phyloP scores from a whole-genome alignment of 495 filamentous ascomycete species.

The Tirmania nivea region DNA sequence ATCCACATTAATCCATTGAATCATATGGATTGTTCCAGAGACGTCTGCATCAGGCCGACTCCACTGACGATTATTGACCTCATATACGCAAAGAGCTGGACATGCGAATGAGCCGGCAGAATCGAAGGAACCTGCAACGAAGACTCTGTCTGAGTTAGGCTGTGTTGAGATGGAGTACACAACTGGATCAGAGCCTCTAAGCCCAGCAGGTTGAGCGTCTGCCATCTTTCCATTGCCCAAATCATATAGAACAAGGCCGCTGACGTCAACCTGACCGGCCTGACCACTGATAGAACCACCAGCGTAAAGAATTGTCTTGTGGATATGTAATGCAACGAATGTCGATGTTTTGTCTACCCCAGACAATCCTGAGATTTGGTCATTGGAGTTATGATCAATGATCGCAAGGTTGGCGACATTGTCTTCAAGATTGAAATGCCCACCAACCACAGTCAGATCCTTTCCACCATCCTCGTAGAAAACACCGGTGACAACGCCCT shows the following conservation, averaged over 20 bases:
- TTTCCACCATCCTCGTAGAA: constrained; percentile 46
- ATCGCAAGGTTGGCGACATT: constrained; percentile 59
- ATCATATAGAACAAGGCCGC: constrained; percentile 63
- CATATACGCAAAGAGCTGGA: constrained; percentile 57
- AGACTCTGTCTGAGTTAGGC: constrained; percentile 48
- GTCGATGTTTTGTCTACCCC: constrained; percentile 49
- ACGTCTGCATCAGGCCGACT: constrained; percentile 45
- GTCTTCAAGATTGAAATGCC: constrained; percentile 56
- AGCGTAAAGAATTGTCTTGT: constrained; percentile 48
- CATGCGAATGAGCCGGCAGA: constrained; percentile 68
- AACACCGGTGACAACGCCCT: constrained; percentile 49
- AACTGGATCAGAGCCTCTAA: constrained; percentile 29
- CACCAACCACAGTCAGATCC: constrained; percentile 74
- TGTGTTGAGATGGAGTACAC: constrained; percentile 54
- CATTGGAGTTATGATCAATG: constrained; percentile 36
- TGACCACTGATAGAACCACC: constrained; percentile 60
- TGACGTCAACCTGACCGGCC: constrained; percentile 36
- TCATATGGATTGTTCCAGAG: constrained; percentile 40
- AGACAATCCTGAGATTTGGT: constrained; percentile 48
- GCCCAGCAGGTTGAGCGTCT: constrained; percentile 17
- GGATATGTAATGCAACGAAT: constrained; percentile 45
- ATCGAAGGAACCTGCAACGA: constrained; percentile 63
- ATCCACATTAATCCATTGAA: constrained; percentile 52
- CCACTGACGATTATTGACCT: constrained; percentile 48
- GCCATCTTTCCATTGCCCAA: constrained; percentile 37